These are phyloP conservation scores for Hamigera avellanea DNA, from an alignment of 495 filamentous ascomycete species.

Conservation along the genomic window DNA sequence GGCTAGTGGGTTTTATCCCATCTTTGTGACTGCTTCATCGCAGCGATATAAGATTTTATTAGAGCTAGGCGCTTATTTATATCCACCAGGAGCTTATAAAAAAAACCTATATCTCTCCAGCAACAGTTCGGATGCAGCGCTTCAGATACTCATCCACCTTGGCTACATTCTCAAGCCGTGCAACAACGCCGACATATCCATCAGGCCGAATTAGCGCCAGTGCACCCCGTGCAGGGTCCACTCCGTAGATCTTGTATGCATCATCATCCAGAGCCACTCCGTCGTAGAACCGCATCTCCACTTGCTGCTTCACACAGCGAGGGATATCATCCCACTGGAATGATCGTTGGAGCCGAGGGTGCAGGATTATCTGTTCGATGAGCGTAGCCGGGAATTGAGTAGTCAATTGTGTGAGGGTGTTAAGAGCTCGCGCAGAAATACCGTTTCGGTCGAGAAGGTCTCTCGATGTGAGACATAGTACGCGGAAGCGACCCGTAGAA, in stretches of 20 bases:
- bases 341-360: conserved; percentile 35
- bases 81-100: too few relatives aligned
- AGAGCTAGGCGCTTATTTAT: too few relatives aligned
- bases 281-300: conserved; percentile 47
- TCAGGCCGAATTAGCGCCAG: conserved; percentile 53
- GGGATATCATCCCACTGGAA: conserved; percentile 49
- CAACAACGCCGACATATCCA: conserved; percentile 51
- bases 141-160: conserved; percentile 26
- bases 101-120: too few relatives aligned
- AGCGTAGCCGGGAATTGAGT: conserved; percentile 30
- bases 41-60: too few relatives aligned
- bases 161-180: conserved; percentile 40
- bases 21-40: too few relatives aligned
- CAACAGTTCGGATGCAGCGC: too few relatives aligned
- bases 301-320: conserved; percentile 42
- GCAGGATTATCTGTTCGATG: conserved; percentile 51
- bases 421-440: conserved; percentile 18
- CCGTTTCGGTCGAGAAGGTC: conserved; percentile 20
- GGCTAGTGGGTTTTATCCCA: too few relatives aligned
- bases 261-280: conserved; percentile 56
- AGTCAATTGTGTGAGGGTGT: conserved; percentile 25
- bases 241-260: conserved; percentile 52
- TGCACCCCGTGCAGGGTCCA: conserved; percentile 46
- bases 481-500: conserved; percentile 35
- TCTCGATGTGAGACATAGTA: conserved; percentile 28